phyloP scores from a whole-genome alignment of 495 filamentous ascomycete species.

The Pseudevernia furfuracea region DNA sequence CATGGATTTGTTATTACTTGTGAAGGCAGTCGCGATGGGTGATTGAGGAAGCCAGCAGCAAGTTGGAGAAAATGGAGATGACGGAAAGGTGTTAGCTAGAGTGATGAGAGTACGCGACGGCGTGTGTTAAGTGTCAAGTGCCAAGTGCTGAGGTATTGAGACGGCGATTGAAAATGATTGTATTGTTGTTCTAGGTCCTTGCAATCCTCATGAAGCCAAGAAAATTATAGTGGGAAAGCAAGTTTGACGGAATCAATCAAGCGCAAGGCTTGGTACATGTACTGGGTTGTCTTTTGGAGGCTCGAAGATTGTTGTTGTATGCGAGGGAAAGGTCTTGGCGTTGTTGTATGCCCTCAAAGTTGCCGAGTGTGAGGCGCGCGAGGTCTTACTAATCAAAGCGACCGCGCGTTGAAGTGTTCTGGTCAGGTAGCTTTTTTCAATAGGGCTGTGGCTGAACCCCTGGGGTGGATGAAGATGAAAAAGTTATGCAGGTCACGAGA shows the following conservation, averaged over 20 bases:
- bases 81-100: neutral
- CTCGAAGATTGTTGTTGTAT: neutral
- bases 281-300: neutral
- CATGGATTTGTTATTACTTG: conserved; percentile 34
- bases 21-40: conserved; percentile 28
- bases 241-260: neutral
- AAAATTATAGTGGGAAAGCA: neutral
- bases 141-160: neutral
- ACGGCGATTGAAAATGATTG: neutral
- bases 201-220: neutral
- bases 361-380: neutral
- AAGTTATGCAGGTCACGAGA: conserved; percentile 8
- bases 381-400: neutral
- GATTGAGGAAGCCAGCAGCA: neutral
- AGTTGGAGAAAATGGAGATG: neutral
- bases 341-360: neutral
- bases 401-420: neutral
- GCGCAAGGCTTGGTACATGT: neutral
- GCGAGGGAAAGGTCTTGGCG: neutral
- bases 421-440: neutral
- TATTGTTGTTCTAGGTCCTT: neutral
- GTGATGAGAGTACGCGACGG: neutral
- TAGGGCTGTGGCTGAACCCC: neutral
- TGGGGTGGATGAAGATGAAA: neutral
- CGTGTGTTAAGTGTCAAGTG: neutral